Base-by-base conservation (phyloP, 1,284 basidiomycete species). In the Athelia sp. region DNA sequence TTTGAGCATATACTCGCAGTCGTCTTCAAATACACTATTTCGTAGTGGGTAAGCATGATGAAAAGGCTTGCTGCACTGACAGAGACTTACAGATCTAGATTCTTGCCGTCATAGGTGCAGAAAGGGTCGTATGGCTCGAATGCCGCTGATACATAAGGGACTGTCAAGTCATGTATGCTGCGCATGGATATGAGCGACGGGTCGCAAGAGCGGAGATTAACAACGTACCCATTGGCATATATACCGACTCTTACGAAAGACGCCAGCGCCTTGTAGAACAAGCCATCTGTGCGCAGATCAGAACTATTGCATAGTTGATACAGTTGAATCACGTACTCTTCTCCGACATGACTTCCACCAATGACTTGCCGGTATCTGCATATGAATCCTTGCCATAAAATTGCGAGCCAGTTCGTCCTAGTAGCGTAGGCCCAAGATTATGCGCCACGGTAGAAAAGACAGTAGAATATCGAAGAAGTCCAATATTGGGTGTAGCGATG, bases 391-490 rank as follows among this genome's bases (percentile, higher is more conserved):
- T 74, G 42, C 77, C 80, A 61, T 82, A 89, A 49, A 93, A 82
- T 57, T 93, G 90, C 56, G 89, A 80, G 6, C 93, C 93, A 0
- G 93, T 91, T 43, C 93, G 73, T 3, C 88, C 89, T n/a, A 96
- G 70, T 14, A 94, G 64, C 45, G 74, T 79, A 0, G 89, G 82
- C 0, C 89, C 93, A 4, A 95, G 63, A 47, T 67, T 77, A 2
- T 74, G 61, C 22, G 73, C 62, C 0, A 73, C 47, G 1, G 58
- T 61, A 0, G 76, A 78, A 24, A 79, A 61, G 32, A 76, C 61
- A 1, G 74, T 68, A 19, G 63, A 60, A 52, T 66, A 69, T 43
- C 52, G 54, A 3, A 67, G 61, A 1, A 65, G 65, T 44, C 56
- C 56, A 23, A 57, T 46, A 56, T 91, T 85, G 1, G 92, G 91